Evolutionary conservation across 2,329 filamentous ascomycete species (phyloP).

Genomic region (Trichoderma guizhouense): DNA sequence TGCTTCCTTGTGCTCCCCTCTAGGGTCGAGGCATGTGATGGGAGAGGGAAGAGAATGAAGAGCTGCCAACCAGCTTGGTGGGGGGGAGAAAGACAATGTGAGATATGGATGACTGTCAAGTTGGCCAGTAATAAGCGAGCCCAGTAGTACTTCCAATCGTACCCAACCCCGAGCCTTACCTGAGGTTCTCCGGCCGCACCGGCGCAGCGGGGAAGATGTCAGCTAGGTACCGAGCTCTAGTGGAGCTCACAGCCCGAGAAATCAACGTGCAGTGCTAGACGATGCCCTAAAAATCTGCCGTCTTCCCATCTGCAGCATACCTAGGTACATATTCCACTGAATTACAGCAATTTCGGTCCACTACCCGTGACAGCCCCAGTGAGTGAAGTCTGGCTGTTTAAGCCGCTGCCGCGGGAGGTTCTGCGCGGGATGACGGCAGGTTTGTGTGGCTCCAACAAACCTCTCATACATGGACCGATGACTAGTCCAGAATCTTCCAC

Average conservation of each 20-base stretch:
- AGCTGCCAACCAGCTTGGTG: not conserved
- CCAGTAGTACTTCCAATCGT: not conserved
- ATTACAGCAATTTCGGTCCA: not conserved
- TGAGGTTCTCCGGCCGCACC: not conserved
- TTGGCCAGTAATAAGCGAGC: constrained; percentile 1
- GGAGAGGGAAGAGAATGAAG: not conserved
- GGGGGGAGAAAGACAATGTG: not conserved
- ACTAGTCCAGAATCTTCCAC: constrained; percentile 8
- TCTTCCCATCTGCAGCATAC: not conserved
- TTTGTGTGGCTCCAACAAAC: not conserved
- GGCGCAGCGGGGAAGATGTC: not conserved
- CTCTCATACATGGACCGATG: not conserved
- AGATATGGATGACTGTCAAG: not conserved
- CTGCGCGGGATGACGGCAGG: not conserved
- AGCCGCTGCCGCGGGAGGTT: not conserved
- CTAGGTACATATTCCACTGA: not conserved
- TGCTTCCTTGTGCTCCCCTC: constrained; percentile 7
- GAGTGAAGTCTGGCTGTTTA: not conserved
- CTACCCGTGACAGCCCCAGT: not conserved
- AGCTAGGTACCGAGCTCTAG: not conserved
- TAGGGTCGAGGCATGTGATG: constrained; percentile 5
- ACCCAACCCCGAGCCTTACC: not conserved
- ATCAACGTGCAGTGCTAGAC: not conserved
- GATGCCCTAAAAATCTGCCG: not conserved
- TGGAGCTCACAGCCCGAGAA: not conserved